Conservation (phyloP, 2,329 filamentous ascomycete genomes). For the Stemphylium lycopersici region DNA sequence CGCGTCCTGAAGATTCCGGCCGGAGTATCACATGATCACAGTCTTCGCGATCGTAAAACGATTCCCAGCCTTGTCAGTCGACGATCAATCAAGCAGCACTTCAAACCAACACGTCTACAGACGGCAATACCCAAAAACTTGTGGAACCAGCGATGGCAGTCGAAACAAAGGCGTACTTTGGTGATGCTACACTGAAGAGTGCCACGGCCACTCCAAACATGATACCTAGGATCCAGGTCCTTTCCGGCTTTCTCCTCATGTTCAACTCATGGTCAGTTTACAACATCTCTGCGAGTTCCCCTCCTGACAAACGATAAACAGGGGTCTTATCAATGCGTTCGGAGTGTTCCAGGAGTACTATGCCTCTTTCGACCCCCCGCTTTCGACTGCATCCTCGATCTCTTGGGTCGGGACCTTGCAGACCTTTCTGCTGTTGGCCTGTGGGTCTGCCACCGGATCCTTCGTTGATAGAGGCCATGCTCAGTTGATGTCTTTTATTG, state of each 20-base stretch:
- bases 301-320: not conserved
- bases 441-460: constrained; percentile 19
- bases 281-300: not conserved
- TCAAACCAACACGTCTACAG: not conserved
- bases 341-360: constrained; percentile 40
- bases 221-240: constrained; percentile 14
- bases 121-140: not conserved
- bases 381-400: constrained; percentile 49
- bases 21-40: not conserved
- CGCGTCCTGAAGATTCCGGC: not conserved
- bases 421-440: constrained; percentile 16
- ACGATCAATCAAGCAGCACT: not conserved
- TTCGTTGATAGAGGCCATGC: constrained; percentile 20
- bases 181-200: not conserved
- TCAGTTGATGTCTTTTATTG: constrained; percentile 24
- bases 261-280: constrained; percentile 20
- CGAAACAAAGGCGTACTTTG: not conserved
- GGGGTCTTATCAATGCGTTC: constrained; percentile 28
- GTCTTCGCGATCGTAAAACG: not conserved
- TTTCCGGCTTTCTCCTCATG: constrained; percentile 19
- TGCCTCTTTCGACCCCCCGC: constrained; percentile 16
- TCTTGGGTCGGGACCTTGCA: constrained; percentile 56
- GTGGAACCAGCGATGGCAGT: not conserved
- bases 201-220: not conserved
- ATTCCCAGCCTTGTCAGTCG: not conserved